phyloP scores from a whole-genome alignment of 73 alveolate genomes.

The Tetrahymena thermophila region DNA sequence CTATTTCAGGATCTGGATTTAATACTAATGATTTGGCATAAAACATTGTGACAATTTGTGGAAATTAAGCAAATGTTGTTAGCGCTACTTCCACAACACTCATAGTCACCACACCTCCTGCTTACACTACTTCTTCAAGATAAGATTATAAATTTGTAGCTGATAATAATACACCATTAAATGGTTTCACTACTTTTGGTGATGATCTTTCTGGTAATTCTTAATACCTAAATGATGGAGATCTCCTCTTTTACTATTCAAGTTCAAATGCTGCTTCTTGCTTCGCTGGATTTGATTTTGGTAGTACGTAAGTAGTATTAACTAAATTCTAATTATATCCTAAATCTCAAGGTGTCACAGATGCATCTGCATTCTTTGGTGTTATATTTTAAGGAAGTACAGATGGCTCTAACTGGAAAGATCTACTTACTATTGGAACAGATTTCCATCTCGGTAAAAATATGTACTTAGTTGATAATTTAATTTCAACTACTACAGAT shows the following conservation, averaged over 20 bases:
- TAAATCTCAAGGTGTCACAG: slow-evolving; percentile 5
- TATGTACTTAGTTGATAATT: slow-evolving; percentile 22
- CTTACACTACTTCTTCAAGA: not conserved
- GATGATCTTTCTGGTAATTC: not conserved
- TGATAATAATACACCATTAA: not conserved
- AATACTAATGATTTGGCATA: not conserved
- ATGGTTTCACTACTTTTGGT: not conserved
- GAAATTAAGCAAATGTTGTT: not conserved
- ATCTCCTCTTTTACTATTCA: not conserved
- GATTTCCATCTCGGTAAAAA: slow-evolving; percentile 28
- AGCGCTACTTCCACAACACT: not conserved
- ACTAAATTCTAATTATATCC: not conserved
- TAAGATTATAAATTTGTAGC: not conserved
- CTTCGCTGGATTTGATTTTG: not conserved
- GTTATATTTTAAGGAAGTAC: slow-evolving; percentile 16
- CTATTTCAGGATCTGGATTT: not conserved
- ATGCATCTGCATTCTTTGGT: slow-evolving; percentile 16
- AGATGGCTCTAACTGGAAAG: slow-evolving; percentile 22
- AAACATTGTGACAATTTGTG: not conserved
- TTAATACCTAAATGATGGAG: not conserved
- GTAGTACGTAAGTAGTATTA: not conserved
- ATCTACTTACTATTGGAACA: slow-evolving; percentile 6
- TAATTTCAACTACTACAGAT: not conserved
- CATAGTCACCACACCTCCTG: not conserved
- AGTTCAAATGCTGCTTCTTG: not conserved